Conservation (phyloP, 306 rosid species). For the Biancaea sappan region DNA sequence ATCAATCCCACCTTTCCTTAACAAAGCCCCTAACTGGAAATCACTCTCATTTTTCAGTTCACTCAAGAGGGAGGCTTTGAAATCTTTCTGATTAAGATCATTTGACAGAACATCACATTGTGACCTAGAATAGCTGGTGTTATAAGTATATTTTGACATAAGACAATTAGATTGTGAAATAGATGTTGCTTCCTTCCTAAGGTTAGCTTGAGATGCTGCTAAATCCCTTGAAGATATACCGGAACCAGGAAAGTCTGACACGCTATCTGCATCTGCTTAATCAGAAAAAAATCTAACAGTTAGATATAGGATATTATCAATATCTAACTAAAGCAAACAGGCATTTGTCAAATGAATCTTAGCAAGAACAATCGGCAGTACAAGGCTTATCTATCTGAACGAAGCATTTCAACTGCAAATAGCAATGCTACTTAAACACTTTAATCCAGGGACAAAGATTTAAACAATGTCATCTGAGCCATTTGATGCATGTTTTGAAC, state of each 20-base stretch:
- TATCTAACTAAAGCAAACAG: slow-evolving; percentile 18
- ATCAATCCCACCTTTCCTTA: slow-evolving; percentile 71
- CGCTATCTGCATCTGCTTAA: slow-evolving; percentile 56
- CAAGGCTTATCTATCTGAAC: too few species aligned
- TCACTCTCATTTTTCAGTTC: slow-evolving; percentile 59
- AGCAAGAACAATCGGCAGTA: neutral
- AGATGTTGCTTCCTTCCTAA: slow-evolving; percentile 60
- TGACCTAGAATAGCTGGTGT: slow-evolving; percentile 57
- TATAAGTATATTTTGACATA: slow-evolving; percentile 58
- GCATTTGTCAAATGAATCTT: neutral
- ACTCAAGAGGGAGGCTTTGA: slow-evolving; percentile 59
- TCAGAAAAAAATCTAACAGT: slow-evolving; percentile 31
- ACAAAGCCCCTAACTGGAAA: slow-evolving; percentile 58
- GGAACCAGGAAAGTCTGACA: slow-evolving; percentile 59
- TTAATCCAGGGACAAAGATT: too few species aligned
- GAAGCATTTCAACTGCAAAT: slow-evolving; percentile 11
- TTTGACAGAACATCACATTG: slow-evolving; percentile 54
- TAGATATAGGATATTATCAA: slow-evolving; percentile 24
- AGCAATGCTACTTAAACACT: neutral
- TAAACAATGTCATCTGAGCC: too few species aligned
- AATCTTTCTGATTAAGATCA: slow-evolving; percentile 64
- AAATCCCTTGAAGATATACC: slow-evolving; percentile 57
- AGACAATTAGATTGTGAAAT: slow-evolving; percentile 54
- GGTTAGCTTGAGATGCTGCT: slow-evolving; percentile 49
- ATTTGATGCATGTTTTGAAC: too few species aligned